Conservation (phyloP, 2,329 filamentous ascomycete genomes). For the Colletotrichum horii region DNA sequence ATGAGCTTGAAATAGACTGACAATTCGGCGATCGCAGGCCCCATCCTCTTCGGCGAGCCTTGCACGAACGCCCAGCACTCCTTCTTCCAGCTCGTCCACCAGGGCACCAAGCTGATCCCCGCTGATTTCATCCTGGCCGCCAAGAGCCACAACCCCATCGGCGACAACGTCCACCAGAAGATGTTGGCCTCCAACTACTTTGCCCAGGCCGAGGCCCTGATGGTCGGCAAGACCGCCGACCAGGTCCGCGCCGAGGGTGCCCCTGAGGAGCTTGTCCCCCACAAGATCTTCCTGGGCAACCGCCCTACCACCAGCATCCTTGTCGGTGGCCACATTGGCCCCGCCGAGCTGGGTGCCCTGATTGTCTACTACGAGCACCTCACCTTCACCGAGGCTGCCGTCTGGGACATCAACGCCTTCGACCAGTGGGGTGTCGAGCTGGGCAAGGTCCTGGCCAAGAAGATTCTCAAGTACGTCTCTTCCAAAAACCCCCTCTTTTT, state of each 20-base stretch:
- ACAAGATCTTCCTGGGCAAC: constrained; percentile 99
- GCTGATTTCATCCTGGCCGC: constrained; percentile 97
- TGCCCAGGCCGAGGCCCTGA: constrained; percentile 85
- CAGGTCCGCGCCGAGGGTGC: constrained; percentile 79
- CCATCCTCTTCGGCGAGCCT: constrained; percentile 96
- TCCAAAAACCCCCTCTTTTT: neutral
- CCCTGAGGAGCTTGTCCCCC: constrained; percentile 79
- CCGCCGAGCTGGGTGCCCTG: constrained; percentile 88
- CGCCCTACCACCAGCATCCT: constrained; percentile 95
- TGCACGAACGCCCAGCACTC: constrained; percentile 99
- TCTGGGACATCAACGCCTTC: constrained; percentile 99
- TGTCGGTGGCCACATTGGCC: constrained; percentile 88
- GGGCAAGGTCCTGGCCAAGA: constrained; percentile 95
- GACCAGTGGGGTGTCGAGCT: constrained; percentile 99
- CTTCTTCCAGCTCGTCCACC: constrained; percentile 99
- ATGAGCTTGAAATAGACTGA: neutral
- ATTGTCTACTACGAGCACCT: constrained; percentile 99
- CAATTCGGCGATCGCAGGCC: constrained; percentile 46
- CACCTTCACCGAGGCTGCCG: constrained; percentile 94
- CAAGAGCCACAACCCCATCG: constrained; percentile 94
- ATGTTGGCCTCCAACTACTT: constrained; percentile 95
- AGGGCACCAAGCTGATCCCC: constrained; percentile 98
- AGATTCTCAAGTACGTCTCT: constrained; percentile 64
- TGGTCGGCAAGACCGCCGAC: constrained; percentile 88
- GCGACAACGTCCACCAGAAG: constrained; percentile 93